Conservation (phyloP, 2,329 filamentous ascomycete species). For the Cladosporium austrohemisphaericum region DNA sequence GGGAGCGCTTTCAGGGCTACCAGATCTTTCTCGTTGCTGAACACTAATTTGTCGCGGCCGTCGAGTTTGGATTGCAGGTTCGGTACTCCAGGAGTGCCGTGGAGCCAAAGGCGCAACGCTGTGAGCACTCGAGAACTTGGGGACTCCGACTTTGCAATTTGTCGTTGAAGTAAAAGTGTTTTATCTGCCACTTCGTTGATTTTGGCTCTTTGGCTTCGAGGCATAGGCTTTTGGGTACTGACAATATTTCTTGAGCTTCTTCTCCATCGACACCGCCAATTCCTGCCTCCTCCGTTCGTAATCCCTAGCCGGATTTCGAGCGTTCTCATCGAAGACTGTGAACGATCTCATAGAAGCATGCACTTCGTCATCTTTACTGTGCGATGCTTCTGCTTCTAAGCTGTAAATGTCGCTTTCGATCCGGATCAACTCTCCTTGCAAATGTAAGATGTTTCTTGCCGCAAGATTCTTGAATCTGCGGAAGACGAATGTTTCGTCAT, state of each 20-base stretch:
- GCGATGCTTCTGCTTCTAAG: background rate
- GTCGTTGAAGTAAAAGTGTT: conserved; percentile 6
- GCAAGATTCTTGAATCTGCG: conserved; percentile 14
- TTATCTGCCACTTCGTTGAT: background rate
- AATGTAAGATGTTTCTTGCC: conserved; percentile 7
- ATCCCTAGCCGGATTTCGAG: background rate
- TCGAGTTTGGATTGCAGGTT: background rate
- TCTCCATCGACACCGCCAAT: background rate
- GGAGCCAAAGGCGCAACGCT: background rate
- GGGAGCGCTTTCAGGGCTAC: conserved; percentile 4
- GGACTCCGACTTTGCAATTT: background rate
- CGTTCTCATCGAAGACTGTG: background rate
- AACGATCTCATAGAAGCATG: background rate
- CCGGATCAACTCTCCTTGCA: conserved; percentile 13
- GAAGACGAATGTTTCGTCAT: conserved; percentile 18
- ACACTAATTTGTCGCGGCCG: background rate
- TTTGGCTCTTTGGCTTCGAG: too few species aligned
- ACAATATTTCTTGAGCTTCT: background rate
- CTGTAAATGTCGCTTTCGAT: conserved; percentile 4
- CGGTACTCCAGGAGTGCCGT: background rate
- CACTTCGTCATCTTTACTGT: background rate
- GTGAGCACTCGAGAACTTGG: background rate
- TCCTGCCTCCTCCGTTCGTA: background rate
- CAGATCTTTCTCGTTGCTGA: conserved; percentile 3
- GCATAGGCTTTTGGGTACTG: background rate